A percentile compares a stretch with the other conserved stretches of the same genome.
Evolutionary conservation across 768 basidiomycete genomes (phyloP).

Genomic region (Collybia mongolica): DNA sequence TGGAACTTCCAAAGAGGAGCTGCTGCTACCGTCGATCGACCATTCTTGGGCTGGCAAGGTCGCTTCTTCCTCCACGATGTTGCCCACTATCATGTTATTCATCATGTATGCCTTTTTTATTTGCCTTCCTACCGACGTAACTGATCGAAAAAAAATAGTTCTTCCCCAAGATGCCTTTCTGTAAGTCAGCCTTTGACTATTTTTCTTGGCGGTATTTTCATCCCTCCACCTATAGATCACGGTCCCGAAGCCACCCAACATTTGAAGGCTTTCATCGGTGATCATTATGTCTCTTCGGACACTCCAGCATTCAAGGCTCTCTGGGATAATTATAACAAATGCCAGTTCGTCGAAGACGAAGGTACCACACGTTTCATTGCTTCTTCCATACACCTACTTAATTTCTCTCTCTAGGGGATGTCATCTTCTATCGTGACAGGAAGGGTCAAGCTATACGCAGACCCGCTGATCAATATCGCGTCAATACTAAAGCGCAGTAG

Average conservation of each 20-base stretch:
- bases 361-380: constrained; percentile 22
- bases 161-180: constrained; percentile 21
- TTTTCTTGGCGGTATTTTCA: not conserved
- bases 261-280: constrained; percentile 47
- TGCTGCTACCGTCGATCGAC: constrained; percentile 56
- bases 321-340: constrained; percentile 56
- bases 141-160: constrained; percentile 7
- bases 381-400: not conserved
- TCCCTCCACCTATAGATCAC: constrained; percentile 38
- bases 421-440: constrained; percentile 46
- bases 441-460: constrained; percentile 35
- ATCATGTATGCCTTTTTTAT: constrained; percentile 42
- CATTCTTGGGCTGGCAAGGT: constrained; percentile 62
- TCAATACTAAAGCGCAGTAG: not conserved
- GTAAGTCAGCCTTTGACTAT: constrained; percentile 5
- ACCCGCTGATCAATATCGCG: constrained; percentile 23
- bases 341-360: constrained; percentile 60
- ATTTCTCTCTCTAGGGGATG: constrained; percentile 25
- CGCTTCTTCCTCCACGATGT: constrained; percentile 69
- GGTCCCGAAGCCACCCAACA: constrained; percentile 51
- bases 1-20: constrained; percentile 67
- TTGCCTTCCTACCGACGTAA: too few species aligned
- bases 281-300: constrained; percentile 46
- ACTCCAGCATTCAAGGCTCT: constrained; percentile 43
- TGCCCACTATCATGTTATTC: constrained; percentile 62